Conservation (phyloP, 2,329 filamentous ascomycete genomes). For the Xylaria multiplex region DNA sequence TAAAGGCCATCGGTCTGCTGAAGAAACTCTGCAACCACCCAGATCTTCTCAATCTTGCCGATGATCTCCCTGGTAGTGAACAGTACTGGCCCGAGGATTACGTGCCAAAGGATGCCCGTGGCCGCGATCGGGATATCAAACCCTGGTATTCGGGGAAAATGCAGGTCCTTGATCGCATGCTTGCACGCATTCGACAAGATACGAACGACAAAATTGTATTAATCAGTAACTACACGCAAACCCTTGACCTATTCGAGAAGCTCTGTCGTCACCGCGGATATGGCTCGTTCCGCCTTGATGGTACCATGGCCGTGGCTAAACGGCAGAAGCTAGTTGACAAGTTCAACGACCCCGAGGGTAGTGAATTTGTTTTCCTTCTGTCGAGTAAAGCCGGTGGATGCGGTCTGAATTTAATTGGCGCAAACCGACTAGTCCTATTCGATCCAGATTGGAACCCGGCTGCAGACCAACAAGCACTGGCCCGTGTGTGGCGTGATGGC, state of each 20-base stretch:
- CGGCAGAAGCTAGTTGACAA: slow-evolving; percentile 96
- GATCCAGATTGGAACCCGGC: slow-evolving; percentile 99
- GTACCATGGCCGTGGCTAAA: slow-evolving; percentile 98
- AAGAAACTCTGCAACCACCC: slow-evolving; percentile 99
- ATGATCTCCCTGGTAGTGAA: slow-evolving; percentile 89
- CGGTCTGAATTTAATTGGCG: slow-evolving; percentile 84
- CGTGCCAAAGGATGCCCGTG: slow-evolving; percentile 85
- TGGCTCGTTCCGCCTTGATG: slow-evolving; percentile 88
- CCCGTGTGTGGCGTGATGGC: slow-evolving; percentile 97
- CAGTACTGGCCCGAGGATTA: slow-evolving; percentile 85
- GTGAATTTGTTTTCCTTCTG: slow-evolving; percentile 94
- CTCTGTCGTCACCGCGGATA: slow-evolving; percentile 88
- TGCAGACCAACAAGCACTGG: slow-evolving; percentile 94
- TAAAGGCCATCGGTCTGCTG: slow-evolving; percentile 95
- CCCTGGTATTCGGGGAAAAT: slow-evolving; percentile 98
- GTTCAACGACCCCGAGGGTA: slow-evolving; percentile 92
- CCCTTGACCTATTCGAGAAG: slow-evolving; percentile 91
- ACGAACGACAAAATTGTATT: slow-evolving; percentile 99
- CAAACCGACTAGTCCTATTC: slow-evolving; percentile 86
- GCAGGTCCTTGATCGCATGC: slow-evolving; percentile 97
- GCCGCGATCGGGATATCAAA: slow-evolving; percentile 90
- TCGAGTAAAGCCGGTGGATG: slow-evolving; percentile 97
- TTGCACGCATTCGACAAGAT: slow-evolving; percentile 91
- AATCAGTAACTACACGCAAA: slow-evolving; percentile 98
- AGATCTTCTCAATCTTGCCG: slow-evolving; percentile 83